A percentile compares a stretch with the other conserved stretches of the same genome.
phyloP scores from a whole-genome alignment of 768 basidiomycete species.

The Boletus insuetus region DNA sequence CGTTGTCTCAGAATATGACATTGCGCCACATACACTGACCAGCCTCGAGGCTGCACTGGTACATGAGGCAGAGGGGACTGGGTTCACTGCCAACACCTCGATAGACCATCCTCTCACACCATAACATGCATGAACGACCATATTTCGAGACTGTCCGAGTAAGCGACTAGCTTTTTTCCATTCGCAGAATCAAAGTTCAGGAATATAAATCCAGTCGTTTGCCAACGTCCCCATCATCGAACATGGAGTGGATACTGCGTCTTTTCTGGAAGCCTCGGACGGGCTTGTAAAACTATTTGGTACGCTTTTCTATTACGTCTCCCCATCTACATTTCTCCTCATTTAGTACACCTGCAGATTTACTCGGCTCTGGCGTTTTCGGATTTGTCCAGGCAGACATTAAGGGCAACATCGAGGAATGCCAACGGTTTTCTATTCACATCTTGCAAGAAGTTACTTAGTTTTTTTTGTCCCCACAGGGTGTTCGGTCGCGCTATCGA shows the following conservation, averaged over 20 bases:
- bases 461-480: conserved; percentile 42
- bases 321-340: conserved; percentile 9
- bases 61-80: conserved; percentile 6
- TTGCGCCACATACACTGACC: conserved; percentile 22
- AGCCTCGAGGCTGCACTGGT: conserved; percentile 30
- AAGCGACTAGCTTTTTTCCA: conserved; percentile 12
- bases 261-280: conserved; percentile 87
- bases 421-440: conserved; percentile 24
- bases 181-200: neutral
- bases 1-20: conserved; percentile 20
- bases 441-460: conserved; percentile 10
- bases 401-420: conserved; percentile 60
- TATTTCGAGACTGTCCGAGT: conserved; percentile 72
- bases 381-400: conserved; percentile 73
- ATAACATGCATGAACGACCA: conserved; percentile 38
- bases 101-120: conserved; percentile 6
- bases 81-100: conserved; percentile 6
- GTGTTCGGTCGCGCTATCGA: conserved; percentile 58
- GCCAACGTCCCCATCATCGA: conserved; percentile 77
- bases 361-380: conserved; percentile 67
- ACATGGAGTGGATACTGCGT: conserved; percentile 71
- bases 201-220: conserved; percentile 60
- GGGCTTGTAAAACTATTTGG: conserved; percentile 77
- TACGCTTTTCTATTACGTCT: conserved; percentile 35
- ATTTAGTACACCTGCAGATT: conserved; percentile 41